Conservation (phyloP, 1,284 basidiomycete species). For the Ceratobasidium theobromae region DNA sequence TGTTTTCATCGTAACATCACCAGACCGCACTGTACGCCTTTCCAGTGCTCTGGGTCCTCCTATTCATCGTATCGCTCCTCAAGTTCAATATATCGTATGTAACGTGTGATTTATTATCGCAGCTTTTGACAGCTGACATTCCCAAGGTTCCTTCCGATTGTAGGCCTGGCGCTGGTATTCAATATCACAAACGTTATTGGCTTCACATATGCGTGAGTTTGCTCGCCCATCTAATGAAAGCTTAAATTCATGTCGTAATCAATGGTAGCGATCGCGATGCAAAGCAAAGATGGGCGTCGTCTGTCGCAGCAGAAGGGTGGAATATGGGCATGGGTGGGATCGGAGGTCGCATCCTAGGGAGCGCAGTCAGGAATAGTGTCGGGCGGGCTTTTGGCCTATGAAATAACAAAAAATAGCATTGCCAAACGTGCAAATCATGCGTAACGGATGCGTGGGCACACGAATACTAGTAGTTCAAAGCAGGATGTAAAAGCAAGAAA, state of each 20-base stretch:
- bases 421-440: background rate
- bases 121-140: background rate
- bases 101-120: background rate
- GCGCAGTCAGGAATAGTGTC: slow-evolving; percentile 78
- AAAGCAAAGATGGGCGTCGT: slow-evolving; percentile 79
- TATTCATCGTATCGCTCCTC: slow-evolving; percentile 84
- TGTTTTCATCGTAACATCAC: slow-evolving; percentile 14
- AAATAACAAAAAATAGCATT: background rate
- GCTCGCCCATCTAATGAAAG: too few relatives aligned
- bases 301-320: slow-evolving; percentile 63
- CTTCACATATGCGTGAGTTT: slow-evolving; percentile 87
- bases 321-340: slow-evolving; percentile 67
- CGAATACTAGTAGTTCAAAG: background rate
- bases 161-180: slow-evolving; percentile 85
- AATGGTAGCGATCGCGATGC: slow-evolving; percentile 81
- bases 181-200: slow-evolving; percentile 90
- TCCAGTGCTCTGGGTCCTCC: slow-evolving; percentile 80
- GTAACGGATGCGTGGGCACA: background rate
- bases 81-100: slow-evolving; percentile 80
- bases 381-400: slow-evolving; percentile 62
- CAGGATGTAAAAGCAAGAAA: background rate
- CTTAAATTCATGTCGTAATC: too few relatives aligned
- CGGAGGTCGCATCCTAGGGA: slow-evolving; percentile 75
- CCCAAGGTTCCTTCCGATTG: slow-evolving; percentile 80
- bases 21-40: slow-evolving; percentile 89